Conservation (phyloP, 129 eudicot genomes). For the Centrapalus pauciflorus region DNA sequence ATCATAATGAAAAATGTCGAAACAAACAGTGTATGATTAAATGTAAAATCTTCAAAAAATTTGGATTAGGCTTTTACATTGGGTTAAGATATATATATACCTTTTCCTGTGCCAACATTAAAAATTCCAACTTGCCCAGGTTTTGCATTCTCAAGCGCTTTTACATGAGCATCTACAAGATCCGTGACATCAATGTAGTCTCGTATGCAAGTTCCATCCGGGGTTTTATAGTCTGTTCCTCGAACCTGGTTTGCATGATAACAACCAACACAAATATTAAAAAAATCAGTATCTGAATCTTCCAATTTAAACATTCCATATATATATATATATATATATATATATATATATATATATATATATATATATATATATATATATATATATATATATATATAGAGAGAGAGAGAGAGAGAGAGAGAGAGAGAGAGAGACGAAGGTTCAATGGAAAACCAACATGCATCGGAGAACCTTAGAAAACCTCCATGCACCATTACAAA, state of each 20-base stretch:
- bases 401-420: too few relatives aligned
- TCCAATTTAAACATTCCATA: background rate
- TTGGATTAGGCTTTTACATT: background rate
- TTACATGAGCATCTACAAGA: conserved; percentile 91
- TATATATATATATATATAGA: too few relatives aligned
- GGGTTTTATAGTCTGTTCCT: conserved; percentile 86
- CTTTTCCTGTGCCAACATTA: conserved; percentile 90
- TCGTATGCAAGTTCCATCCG: conserved; percentile 81
- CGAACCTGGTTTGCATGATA: conserved; percentile 41
- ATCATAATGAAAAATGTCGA: background rate
- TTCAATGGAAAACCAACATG: too few relatives aligned
- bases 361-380: too few relatives aligned
- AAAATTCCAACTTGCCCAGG: conserved; percentile 78
- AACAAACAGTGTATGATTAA: background rate
- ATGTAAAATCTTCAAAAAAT: background rate
- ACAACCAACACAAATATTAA: background rate
- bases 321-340: too few relatives aligned
- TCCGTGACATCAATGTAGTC: conserved; percentile 90
- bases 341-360: too few relatives aligned
- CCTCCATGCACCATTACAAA: too few relatives aligned
- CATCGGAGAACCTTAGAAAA: too few relatives aligned
- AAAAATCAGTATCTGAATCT: background rate
- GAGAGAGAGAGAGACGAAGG: too few relatives aligned
- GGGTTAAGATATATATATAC: too few relatives aligned
- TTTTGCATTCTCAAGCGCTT: conserved; percentile 73